These are phyloP conservation scores for Pseudocercospora crystallina DNA, from an alignment of 2,329 filamentous ascomycete genomes.

Conservation along the genomic window DNA sequence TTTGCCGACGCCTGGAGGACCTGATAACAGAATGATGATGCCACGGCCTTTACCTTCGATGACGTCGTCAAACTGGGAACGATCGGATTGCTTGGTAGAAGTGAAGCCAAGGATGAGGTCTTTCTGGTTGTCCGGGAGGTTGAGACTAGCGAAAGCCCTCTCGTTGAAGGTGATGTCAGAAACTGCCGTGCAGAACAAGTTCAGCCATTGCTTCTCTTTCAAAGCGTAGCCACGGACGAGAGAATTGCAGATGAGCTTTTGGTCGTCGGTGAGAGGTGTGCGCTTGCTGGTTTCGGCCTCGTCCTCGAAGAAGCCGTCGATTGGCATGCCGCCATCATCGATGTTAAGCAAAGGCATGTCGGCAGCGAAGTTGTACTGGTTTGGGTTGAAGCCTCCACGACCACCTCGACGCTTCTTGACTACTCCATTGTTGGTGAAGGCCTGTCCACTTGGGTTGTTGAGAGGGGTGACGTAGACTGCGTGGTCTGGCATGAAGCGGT, in stretches of 20 bases:
- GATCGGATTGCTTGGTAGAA: conserved; percentile 42
- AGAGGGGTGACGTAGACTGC: conserved; percentile 41
- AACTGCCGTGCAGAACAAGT: conserved; percentile 42
- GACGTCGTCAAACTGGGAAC: conserved; percentile 49
- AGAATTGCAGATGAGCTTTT: conserved; percentile 37
- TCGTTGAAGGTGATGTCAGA: conserved; percentile 47
- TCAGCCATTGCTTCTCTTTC: conserved; percentile 45
- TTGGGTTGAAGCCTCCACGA: background rate
- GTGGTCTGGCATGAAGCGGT: conserved; percentile 46
- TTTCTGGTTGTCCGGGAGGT: conserved; percentile 50
- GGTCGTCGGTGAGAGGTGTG: conserved; percentile 27
- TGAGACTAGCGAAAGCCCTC: conserved; percentile 48
- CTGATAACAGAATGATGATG: conserved; percentile 52
- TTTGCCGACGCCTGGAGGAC: conserved; percentile 53
- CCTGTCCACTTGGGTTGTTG: background rate
- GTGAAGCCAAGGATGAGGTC: conserved; percentile 50
- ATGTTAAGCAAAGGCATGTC: conserved; percentile 5
- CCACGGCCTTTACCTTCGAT: conserved; percentile 55
- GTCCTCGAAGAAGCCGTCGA: conserved; percentile 35
- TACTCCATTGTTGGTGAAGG: too few species aligned
- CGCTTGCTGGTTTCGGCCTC: conserved; percentile 23
- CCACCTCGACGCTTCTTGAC: background rate
- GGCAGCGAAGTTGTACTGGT: background rate
- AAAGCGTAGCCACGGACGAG: conserved; percentile 39
- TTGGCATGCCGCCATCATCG: conserved; percentile 34